Base-by-base conservation (phyloP, 2,329 filamentous ascomycete species). In the Sporothrix globosa region DNA sequence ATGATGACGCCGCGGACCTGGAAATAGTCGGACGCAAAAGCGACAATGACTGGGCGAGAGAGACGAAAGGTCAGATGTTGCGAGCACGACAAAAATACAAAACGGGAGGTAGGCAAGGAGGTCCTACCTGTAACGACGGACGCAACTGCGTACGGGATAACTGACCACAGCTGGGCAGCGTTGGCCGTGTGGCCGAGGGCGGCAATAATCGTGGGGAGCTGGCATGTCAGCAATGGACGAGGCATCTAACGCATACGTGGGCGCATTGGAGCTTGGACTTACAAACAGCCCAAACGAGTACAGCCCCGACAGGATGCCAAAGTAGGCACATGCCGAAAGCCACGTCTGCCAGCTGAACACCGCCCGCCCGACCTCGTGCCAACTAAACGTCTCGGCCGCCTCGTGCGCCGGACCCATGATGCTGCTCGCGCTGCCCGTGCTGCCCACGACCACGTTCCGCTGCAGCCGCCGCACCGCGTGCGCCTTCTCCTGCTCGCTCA, bases 271-370 rank as follows among this genome's bases (percentile, higher is more conserved):
- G 2, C 41, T 13, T 17, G 56, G n/a, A 21, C 13, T 4, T 54
- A 87, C 85, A 77, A 91, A 91, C 2, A 91, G 82, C 48, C 87
- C 86, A 72, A 90, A 89, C 0, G 86, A 88, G 76, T 90, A 90
- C 0, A 90, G 76, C 0, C 87, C 86, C 4, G 85, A 84, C 5
- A 84, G 75, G 24, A 89, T 87, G 54, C 84, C 83, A 74, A 89
- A 89, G 76, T 90, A 90, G 0, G 88, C 86, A 0, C 81, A 81
- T 1, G 88, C 88, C 1, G 85, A 87, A 30, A 90, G 82, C 88
- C 88, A 91, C 52, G 88, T 83, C 72, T 89, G 87, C 27, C 85
- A 72, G 71, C 86, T 88, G 72, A 89, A 80, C 17, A 90, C 74
- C 14, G 88, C 89, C n/a, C 88, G 83, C 7, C 77, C 77, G 21